phyloP scores from a whole-genome alignment of 2,329 filamentous ascomycete species.

The Alternaria ethzedia region DNA sequence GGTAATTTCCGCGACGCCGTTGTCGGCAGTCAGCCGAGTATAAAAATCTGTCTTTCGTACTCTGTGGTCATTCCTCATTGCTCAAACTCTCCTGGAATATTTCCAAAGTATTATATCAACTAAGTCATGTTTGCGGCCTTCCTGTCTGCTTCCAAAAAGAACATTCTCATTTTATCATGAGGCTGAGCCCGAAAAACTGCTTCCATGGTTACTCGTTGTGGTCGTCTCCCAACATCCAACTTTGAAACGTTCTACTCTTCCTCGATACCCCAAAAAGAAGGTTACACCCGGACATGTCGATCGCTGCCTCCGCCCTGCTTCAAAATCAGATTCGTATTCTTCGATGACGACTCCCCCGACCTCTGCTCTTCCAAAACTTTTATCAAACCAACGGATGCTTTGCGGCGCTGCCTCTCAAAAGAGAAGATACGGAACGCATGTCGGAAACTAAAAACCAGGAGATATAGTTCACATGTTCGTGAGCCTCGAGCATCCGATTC shows the following conservation, averaged over 20 bases:
- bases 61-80: background rate
- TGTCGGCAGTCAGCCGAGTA: background rate
- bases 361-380: background rate
- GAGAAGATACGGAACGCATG: background rate
- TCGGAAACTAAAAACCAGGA: background rate
- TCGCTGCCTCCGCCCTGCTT: background rate
- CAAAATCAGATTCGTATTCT: background rate
- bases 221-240: background rate
- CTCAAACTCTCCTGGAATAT: background rate
- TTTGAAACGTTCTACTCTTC: background rate
- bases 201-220: background rate
- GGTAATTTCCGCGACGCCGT: background rate
- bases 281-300: accelerated
- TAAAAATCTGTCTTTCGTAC: background rate
- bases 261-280: background rate
- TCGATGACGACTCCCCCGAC: background rate
- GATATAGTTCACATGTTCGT: no score
- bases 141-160: background rate
- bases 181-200: background rate
- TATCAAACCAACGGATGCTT: background rate
- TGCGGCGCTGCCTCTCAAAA: background rate
- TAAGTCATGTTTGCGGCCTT: background rate
- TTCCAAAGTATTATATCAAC: background rate
- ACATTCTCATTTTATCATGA: no score
- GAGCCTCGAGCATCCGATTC: background rate